A percentile compares a stretch with the other conserved stretches of the same genome.
phyloP scores from a whole-genome alignment of 805 yeast genomes.

The Lachancea nothofagi region DNA sequence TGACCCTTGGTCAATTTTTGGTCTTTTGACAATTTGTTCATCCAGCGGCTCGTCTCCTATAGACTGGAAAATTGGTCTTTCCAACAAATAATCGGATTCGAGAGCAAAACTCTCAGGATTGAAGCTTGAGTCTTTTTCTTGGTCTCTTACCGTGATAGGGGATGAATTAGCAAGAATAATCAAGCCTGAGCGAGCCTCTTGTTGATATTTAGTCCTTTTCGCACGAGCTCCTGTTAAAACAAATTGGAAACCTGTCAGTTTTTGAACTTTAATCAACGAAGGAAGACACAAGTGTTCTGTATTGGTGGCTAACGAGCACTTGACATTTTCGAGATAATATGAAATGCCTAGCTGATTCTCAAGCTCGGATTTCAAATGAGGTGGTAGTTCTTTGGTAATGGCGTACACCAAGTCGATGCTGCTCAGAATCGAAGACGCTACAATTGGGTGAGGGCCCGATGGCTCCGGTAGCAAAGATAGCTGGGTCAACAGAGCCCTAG shows the following conservation, averaged over 20 bases:
- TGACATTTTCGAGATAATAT: slow-evolving; percentile 62
- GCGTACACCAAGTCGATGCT: slow-evolving; percentile 28
- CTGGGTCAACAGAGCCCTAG: slow-evolving; percentile 61
- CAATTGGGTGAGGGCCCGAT: slow-evolving; percentile 40
- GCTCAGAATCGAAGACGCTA: slow-evolving; percentile 32
- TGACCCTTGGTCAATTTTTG: slow-evolving; percentile 36
- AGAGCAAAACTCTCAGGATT: slow-evolving; percentile 55
- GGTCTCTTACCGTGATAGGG: neutral
- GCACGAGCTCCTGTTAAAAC: slow-evolving; percentile 86
- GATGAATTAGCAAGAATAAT: slow-evolving; percentile 64
- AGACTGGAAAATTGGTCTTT: slow-evolving; percentile 64
- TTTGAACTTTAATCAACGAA: slow-evolving; percentile 49
- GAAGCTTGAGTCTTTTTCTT: slow-evolving; percentile 10
- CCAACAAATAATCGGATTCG: slow-evolving; percentile 73
- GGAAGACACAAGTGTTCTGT: slow-evolving; percentile 58
- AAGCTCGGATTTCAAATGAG: slow-evolving; percentile 27
- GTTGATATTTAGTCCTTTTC: slow-evolving; percentile 78
- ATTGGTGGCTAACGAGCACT: slow-evolving; percentile 55
- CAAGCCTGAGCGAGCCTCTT: slow-evolving; percentile 62
- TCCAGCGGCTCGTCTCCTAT: slow-evolving; percentile 45
- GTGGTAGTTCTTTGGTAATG: slow-evolving; percentile 22
- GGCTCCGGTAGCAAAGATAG: slow-evolving; percentile 59
- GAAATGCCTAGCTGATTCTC: slow-evolving; percentile 39
- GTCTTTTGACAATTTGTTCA: slow-evolving; percentile 36
- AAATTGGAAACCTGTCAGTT: slow-evolving; percentile 53